These are phyloP conservation scores for Saccharomycopsis synnaedendra DNA, from an alignment of 805 yeast species.

Conservation along the genomic window DNA sequence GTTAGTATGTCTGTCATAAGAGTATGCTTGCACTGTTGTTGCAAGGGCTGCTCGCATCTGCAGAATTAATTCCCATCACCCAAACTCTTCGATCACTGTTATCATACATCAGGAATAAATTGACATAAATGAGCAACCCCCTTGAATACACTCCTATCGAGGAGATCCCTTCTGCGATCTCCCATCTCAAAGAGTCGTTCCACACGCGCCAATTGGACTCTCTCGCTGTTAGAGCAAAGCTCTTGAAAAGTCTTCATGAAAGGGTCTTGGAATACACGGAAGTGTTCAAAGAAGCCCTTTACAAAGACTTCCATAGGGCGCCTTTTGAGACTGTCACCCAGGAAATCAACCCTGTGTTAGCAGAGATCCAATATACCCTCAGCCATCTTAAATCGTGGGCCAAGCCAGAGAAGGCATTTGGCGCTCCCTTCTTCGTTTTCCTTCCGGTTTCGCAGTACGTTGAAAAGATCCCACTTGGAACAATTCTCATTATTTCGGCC, in stretches of 20 bases:
- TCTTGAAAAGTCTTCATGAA: constrained; percentile 56
- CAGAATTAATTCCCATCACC: no score
- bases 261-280: constrained; percentile 49
- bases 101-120: no score
- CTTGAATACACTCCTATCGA: constrained; percentile 1
- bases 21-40: no score
- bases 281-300: constrained; percentile 43
- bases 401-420: constrained; percentile 32
- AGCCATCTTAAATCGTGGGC: constrained; percentile 50
- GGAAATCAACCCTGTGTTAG: constrained; percentile 41
- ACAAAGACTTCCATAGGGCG: constrained; percentile 57
- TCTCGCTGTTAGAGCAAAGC: constrained; percentile 45
- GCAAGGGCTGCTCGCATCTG: no score
- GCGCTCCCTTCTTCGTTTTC: constrained; percentile 22
- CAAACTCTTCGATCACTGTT: no score
- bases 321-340: constrained; percentile 46
- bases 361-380: constrained; percentile 51
- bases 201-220: constrained; percentile 22
- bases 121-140: no score
- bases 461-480: constrained; percentile 45
- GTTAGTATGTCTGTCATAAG: no score
- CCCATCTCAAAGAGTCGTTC: neutral
- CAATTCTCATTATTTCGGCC: constrained; percentile 62
- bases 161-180: constrained; percentile 3
- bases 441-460: constrained; percentile 25